Evolutionary conservation across 345 rosid species (phyloP), one percentile per base, ranked within the genome.

Genomic region (Balakata baccata): DNA sequence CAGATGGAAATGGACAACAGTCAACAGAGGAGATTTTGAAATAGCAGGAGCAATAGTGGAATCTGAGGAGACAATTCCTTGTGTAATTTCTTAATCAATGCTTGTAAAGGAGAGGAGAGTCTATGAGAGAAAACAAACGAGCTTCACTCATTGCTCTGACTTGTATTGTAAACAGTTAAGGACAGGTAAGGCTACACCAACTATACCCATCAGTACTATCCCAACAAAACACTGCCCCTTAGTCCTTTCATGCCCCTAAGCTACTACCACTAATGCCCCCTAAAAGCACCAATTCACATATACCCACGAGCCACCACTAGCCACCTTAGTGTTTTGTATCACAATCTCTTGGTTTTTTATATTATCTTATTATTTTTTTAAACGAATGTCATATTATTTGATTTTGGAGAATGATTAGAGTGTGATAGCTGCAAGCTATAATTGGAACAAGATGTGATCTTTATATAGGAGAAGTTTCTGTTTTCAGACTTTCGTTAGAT

Each of bases 251-350:
- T 71, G 81, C 62, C 66, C 39, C 72, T 16, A 11, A 23, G 18
- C 57, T 16, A 16, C 20, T 39, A 0, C 10, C 46, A 18, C 9
- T 7, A 17, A 7, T 49, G 12, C 71, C 25, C 77, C 17, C 34
- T 29, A 39, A 22, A 23, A 23, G n/a, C 23, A 61, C 66, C 62
- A 14, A 41, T 69, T 75, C 81, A 62, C 78, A 52, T 13, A 8
- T 73, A 45, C 62, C 73, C 69, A 68, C 46, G 66, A 66, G 65
- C 76, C 82, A 65, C 65, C 68, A 53, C 41, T 22, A 78, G 86
- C 82, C 84, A 69, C 84, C 87, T 25, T 76, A 8, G 81, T 74
- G 85, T 59, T 86, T 64, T 74, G 81, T 51, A 78, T 29, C 70
- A 68, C 64, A 17, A 45, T 25, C 39, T 5, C 20, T 11, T n/a